Percentiles rank a stretch among this genome's conserved stretches.
Evolutionary conservation across 345 rosid genomes (phyloP).

Genomic region (Erucastrum elatum): DNA sequence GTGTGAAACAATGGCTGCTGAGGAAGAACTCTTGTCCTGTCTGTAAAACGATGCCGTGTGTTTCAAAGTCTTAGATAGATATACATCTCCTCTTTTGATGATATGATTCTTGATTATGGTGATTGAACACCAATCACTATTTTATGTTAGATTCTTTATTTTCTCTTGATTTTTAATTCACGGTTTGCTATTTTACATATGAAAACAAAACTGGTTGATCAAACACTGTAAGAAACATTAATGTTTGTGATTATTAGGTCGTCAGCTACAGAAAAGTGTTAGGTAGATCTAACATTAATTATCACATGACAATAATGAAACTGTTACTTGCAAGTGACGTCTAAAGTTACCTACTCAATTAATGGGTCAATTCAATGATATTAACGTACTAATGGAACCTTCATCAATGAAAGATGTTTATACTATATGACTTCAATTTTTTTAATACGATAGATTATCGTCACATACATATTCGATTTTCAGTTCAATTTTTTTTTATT

Average conservation of each 20-base stretch:
- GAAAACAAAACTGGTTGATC: not conserved
- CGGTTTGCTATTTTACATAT: constrained; percentile 7
- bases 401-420: not conserved
- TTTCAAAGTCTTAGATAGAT: constrained; percentile 21
- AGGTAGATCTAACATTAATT: constrained; percentile 22
- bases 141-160: constrained; percentile 22
- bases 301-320: constrained; percentile 31
- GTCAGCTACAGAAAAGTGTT: constrained; percentile 10
- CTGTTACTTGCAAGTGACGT: constrained; percentile 30
- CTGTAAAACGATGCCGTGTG: constrained; percentile 59
- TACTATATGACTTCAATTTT: no score
- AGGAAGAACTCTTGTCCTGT: constrained; percentile 85
- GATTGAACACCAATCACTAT: constrained; percentile 15
- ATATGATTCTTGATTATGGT: not conserved
- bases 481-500: no score
- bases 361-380: not conserved
- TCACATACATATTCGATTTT: no score
- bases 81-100: not conserved
- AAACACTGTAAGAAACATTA: not conserved
- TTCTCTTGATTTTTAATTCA: not conserved
- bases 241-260: constrained; percentile 27
- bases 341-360: not conserved
- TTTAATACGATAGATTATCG: no score
- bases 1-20: constrained; percentile 85
- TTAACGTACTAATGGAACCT: not conserved